Evolutionary conservation across 2,329 filamentous ascomycete genomes (phyloP), one percentile per base, ranked within the genome.

Genomic region (Fusarium drepaniforme): DNA sequence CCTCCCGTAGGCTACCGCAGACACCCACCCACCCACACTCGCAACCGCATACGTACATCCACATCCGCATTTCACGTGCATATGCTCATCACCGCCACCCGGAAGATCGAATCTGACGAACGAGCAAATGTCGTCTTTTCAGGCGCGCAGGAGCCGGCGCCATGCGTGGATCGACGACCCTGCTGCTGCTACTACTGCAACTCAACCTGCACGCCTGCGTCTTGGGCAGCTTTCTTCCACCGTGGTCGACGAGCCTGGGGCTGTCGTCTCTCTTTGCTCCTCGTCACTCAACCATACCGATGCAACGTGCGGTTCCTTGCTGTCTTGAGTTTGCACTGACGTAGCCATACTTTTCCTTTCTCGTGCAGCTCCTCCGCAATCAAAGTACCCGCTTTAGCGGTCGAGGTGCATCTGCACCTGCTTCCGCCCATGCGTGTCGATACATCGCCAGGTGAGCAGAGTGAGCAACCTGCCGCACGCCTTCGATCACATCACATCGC

Each of bases 61-160:
- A 68, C 71, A 73, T 75, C 62, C 67, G 66, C 72, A 59, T 75
- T 56, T 66, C 67, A 57, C 73, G 62, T 75, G 73, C 73, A 75
- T 73, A 75, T 75, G 73, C 64, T 21, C 73, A 75, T 75, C 73
- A 75, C 73, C 73, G 70, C 73, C 73, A 74, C 67, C 66, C 60
- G 73, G 71, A 75, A 76, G 72, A 75, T 75, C 72, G 62, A 53
- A 46, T 60, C 59, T 66, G 57, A 71, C 60, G 59, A 75, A 74
- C 70, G 63, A 67, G 57, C 67, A 56, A 68, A 70, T 23, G 30
- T 63, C 38, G 56, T 65, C 63, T 49, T 67, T 57, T 35, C 60
- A 68, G 38, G 51, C 68, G 70, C 59, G 49, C 66, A 72, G 65
- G 38, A 66, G 66, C 57, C 66, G 64, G 64, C 60, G 42, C 69